Conservation (phyloP, 257 asterid species). For the Perilla frutescens region DNA sequence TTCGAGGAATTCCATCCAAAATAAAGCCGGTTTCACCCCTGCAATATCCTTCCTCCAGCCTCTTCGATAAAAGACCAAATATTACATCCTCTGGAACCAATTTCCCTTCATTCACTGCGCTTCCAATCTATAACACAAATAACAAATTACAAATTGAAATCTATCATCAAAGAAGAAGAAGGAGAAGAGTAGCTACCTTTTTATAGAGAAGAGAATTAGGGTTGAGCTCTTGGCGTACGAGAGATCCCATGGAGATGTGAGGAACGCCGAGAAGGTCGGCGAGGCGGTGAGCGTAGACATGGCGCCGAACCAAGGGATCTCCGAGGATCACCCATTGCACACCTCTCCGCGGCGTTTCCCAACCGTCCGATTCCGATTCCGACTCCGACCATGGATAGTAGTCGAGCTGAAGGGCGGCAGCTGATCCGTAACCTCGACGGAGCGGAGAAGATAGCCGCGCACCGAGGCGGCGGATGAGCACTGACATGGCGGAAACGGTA, state of each 20-base stretch:
- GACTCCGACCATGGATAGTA: constrained; percentile 36
- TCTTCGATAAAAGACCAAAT: constrained; percentile 74
- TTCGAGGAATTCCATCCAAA: constrained; percentile 88
- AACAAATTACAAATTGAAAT: not conserved
- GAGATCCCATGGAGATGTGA: constrained; percentile 89
- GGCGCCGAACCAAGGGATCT: constrained; percentile 77
- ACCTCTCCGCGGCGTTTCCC: constrained; percentile 65
- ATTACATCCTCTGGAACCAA: constrained; percentile 80
- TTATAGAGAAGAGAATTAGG: constrained; percentile 78
- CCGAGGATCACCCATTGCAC: constrained; percentile 96
- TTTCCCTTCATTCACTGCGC: constrained; percentile 73
- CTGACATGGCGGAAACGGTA: constrained; percentile 53
- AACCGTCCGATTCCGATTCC: constrained; percentile 59
- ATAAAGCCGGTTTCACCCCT: constrained; percentile 92
- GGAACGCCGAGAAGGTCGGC: constrained; percentile 84
- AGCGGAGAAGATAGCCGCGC: constrained; percentile 44
- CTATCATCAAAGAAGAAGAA: not conserved
- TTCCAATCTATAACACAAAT: constrained; percentile 55
- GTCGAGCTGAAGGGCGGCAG: constrained; percentile 75
- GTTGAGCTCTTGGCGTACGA: constrained; percentile 80
- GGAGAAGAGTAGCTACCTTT: constrained; percentile 44
- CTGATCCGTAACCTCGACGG: constrained; percentile 64
- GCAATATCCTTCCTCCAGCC: constrained; percentile 83
- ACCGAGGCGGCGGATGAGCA: constrained; percentile 64
- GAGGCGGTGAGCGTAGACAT: constrained; percentile 78